Base-by-base conservation (phyloP, 2,329 filamentous ascomycete species). In the Volutella citrinella region DNA sequence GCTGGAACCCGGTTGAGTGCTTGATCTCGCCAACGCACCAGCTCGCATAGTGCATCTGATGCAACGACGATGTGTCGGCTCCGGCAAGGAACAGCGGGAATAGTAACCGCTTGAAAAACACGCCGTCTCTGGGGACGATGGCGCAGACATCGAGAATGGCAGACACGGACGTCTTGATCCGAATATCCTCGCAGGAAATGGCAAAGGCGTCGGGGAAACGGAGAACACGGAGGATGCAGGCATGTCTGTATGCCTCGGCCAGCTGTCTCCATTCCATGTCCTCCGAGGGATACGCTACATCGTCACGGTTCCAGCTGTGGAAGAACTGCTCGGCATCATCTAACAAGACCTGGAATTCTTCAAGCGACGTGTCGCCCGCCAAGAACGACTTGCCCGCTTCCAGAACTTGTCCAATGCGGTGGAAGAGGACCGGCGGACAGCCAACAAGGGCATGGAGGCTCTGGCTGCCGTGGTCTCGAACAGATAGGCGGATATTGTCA, bases 201-300 rank as follows among this genome's bases (percentile, higher is more conserved):
- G 28, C 28, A 24, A 56, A 58, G 0, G 54, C 26, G 23, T 57
- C 40, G 0, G 55, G 48, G 19, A 54, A 56, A 1, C 55, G 45
- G 14, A 55, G 41, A 2, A 51, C 32, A 3, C 55, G 44, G 4
- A 58, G 45, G 0, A 58, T 38, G n/a, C 52, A 58, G 0, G 52
- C 52, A n/a, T 58, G 51, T 10, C 49, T 37, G 18, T 52, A 57
- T 1, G 54, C 54, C n/a, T 55, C 49, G 5, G 55, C 55, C 1
- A 57, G 34, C 2, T 45, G 43, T 10, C 35, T 45, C 55, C 55
- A 57, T 34, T 57, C 54, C 7, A 32, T 30, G 7, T 58, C 42
- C 3, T 16, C 26, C 4, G 51, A 57, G 9, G 55, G 52, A 33
- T 57, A 57, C 3, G 44, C 32, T 6, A 43, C 40, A 14, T 43